Percentiles rank a stretch among this genome's conserved stretches.
phyloP scores from a whole-genome alignment of 257 asterid species.

The Striga asiatica region DNA sequence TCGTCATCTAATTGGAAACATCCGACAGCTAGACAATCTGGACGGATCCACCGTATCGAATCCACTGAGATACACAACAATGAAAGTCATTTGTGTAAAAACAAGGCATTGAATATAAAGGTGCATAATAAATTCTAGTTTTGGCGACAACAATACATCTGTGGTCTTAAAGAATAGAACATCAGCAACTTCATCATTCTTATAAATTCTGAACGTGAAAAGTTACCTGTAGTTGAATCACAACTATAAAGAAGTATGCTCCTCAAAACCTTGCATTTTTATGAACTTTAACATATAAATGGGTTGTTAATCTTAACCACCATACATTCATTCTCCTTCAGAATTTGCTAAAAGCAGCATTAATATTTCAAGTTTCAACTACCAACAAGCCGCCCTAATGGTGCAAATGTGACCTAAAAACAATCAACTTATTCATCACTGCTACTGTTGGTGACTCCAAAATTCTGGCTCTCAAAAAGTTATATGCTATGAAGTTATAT shows the following conservation, averaged over 20 bases:
- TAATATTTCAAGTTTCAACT: background rate
- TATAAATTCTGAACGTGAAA: background rate
- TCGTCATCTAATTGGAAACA: conserved; percentile 55
- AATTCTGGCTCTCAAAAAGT: no score
- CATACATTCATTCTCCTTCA: no score
- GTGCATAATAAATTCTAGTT: conserved; percentile 2
- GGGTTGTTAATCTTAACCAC: background rate
- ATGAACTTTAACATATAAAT: background rate
- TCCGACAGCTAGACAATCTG: conserved; percentile 75
- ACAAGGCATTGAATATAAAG: background rate
- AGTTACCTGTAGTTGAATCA: conserved; percentile 4
- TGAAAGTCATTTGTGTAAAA: conserved; percentile 7
- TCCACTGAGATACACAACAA: conserved; percentile 55
- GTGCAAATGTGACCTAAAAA: background rate
- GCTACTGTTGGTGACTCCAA: background rate
- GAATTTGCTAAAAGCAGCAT: conserved; percentile 2
- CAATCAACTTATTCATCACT: background rate
- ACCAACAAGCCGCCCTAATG: background rate
- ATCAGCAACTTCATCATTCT: conserved; percentile 7
- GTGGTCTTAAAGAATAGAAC: conserved; percentile 10
- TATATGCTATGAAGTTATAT: no score
- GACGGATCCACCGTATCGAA: conserved; percentile 76
- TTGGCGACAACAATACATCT: background rate
- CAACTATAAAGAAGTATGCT: background rate
- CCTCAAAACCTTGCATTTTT: background rate